phyloP scores from a whole-genome alignment of 768 basidiomycete species.

The Harrya chromipes region DNA sequence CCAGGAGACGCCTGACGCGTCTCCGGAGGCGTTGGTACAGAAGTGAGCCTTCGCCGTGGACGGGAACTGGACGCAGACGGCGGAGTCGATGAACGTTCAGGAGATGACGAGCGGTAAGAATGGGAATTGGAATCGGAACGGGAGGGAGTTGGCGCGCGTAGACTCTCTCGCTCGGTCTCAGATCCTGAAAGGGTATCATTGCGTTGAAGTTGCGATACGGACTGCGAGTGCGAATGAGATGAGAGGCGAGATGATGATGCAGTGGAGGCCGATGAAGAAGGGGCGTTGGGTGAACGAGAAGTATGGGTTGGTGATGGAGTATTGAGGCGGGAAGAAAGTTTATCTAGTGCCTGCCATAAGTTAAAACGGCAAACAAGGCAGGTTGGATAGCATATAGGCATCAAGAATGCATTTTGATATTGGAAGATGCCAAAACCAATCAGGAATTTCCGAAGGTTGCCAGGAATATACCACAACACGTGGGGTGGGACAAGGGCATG shows the following conservation, averaged over 20 bases:
- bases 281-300: conserved; percentile 36
- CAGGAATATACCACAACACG: conserved; percentile 27
- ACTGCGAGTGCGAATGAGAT: conserved; percentile 31
- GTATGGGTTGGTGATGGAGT: conserved; percentile 52
- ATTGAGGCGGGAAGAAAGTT: conserved; percentile 57
- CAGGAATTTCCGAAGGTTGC: conserved; percentile 7
- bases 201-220: conserved; percentile 26
- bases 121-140: conserved; percentile 29
- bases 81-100: conserved; percentile 38
- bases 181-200: conserved; percentile 61
- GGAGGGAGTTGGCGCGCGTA: conserved; percentile 32
- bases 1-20: conserved; percentile 37
- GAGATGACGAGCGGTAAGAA: conserved; percentile 38
- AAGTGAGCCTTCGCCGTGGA: conserved; percentile 43
- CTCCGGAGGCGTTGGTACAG: conserved; percentile 48
- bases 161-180: conserved; percentile 75
- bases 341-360: conserved; percentile 56
- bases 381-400: conserved; percentile 21
- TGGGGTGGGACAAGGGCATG: conserved; percentile 30
- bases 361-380: background rate
- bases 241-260: conserved; percentile 36
- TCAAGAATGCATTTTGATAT: conserved; percentile 3
- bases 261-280: conserved; percentile 35
- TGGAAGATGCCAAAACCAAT: conserved; percentile 3
- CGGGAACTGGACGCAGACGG: conserved; percentile 24